These are phyloP conservation scores for Suillus paluster DNA, from an alignment of 768 basidiomycete species.

Conservation along the genomic window DNA sequence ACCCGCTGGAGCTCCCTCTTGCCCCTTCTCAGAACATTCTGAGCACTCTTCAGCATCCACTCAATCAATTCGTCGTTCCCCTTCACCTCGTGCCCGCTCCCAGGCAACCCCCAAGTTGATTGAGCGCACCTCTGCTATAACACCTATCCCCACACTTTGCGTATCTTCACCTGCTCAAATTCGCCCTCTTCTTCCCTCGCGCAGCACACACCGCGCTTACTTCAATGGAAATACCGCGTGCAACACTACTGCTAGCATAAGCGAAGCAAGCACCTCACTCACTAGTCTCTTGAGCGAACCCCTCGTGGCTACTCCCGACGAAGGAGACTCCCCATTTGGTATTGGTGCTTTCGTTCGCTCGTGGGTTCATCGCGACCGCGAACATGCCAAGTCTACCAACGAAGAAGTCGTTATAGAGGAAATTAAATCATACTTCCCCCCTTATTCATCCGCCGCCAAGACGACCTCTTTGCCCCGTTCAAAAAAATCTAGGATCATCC, in stretches of 20 bases:
- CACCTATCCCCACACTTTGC: constrained; percentile 51
- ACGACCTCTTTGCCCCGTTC: constrained; percentile 13
- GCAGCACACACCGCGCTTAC: constrained; percentile 39
- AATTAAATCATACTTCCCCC: constrained; percentile 34
- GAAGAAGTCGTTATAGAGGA: constrained; percentile 34
- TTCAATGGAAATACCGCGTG: constrained; percentile 32
- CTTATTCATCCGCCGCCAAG: constrained; percentile 21
- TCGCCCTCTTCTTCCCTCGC: constrained; percentile 29
- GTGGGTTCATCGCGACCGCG: constrained; percentile 30
- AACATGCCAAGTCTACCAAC: constrained; percentile 32
- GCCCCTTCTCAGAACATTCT: constrained; percentile 29
- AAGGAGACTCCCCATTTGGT: constrained; percentile 46
- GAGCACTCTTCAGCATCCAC: constrained; percentile 8
- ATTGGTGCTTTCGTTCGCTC: constrained; percentile 46
- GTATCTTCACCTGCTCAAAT: constrained; percentile 47
- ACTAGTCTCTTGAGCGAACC: constrained; percentile 52
- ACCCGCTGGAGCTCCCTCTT: constrained; percentile 33
- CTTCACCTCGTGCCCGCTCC: constrained; percentile 21
- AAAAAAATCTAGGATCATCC: constrained; percentile 25
- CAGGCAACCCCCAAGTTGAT: constrained; percentile 40
- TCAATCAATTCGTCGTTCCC: not conserved
- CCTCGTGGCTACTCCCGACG: constrained; percentile 44
- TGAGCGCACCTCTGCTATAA: constrained; percentile 34
- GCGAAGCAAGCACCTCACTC: constrained; percentile 53
- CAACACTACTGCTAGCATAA: constrained; percentile 37